These are phyloP conservation scores for Hygrocybe punicea DNA, from an alignment of 768 basidiomycete species.

Conservation along the genomic window DNA sequence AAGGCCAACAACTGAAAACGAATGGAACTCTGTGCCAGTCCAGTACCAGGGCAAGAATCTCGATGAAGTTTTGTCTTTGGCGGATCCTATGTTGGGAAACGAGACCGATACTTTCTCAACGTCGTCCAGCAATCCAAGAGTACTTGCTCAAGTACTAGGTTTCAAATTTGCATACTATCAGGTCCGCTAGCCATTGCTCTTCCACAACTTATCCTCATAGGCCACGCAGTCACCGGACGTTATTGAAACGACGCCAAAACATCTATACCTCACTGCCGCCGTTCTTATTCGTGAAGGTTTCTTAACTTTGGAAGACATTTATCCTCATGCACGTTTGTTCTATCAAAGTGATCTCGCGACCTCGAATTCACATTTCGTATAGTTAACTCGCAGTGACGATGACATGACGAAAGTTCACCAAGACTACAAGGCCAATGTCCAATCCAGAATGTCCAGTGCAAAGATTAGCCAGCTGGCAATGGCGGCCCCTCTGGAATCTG, in stretches of 20 bases:
- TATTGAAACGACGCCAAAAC: slow-evolving; percentile 60
- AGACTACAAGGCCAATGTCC: slow-evolving; percentile 61
- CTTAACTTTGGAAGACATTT: slow-evolving; percentile 81
- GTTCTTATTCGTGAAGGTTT: slow-evolving; percentile 88
- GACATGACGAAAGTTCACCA: slow-evolving; percentile 68
- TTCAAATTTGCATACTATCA: slow-evolving; percentile 95
- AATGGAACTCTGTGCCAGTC: slow-evolving; percentile 35
- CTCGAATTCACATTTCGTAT: slow-evolving; percentile 15
- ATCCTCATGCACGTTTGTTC: slow-evolving; percentile 74
- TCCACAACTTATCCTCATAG: slow-evolving; percentile 11
- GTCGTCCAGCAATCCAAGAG: slow-evolving; percentile 42
- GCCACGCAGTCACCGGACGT: slow-evolving; percentile 51
- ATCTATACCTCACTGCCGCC: slow-evolving; percentile 78
- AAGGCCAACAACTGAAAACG: slow-evolving; percentile 35
- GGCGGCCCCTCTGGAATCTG: slow-evolving; percentile 75
- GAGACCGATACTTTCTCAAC: slow-evolving; percentile 9
- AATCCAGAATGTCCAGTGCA: slow-evolving; percentile 62
- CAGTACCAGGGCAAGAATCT: slow-evolving; percentile 57
- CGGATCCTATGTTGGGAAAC: slow-evolving; percentile 39
- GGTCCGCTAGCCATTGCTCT: slow-evolving; percentile 46
- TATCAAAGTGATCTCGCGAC: not conserved
- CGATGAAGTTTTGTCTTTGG: slow-evolving; percentile 61
- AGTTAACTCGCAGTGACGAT: slow-evolving; percentile 74
- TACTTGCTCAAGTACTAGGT: slow-evolving; percentile 89
- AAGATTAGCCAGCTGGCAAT: slow-evolving; percentile 76